Evolutionary conservation across 164 flowering plant genomes (phyloP).

Genomic region (Stephania japonica): DNA sequence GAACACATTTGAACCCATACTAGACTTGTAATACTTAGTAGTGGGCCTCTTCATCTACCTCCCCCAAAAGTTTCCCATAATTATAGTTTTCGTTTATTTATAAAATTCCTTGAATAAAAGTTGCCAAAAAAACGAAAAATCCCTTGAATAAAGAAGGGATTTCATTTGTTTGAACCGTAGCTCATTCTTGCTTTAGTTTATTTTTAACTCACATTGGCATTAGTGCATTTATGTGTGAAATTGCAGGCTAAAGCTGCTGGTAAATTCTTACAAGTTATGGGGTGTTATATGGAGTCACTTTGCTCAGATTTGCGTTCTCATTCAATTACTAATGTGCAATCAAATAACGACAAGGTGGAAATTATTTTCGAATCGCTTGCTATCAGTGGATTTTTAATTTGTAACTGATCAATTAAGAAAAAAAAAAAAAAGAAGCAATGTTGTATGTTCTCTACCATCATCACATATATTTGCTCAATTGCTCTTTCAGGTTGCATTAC

Average conservation of each 20-base stretch:
- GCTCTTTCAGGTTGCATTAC: constrained; percentile 71
- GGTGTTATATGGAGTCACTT: constrained; percentile 69
- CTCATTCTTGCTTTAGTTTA: too few relatives aligned
- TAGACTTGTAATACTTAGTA: too few relatives aligned
- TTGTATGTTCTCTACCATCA: background rate
- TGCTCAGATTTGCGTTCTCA: constrained; percentile 71
- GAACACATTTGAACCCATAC: too few relatives aligned
- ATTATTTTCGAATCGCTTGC: background rate
- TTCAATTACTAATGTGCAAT: constrained; percentile 84
- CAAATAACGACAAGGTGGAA: constrained; percentile 80
- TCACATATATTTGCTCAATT: background rate
- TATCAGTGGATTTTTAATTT: background rate
- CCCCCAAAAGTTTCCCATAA: too few relatives aligned
- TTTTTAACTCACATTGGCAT: background rate
- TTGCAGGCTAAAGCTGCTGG: constrained; percentile 75
- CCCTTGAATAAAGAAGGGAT: too few relatives aligned
- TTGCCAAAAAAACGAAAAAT: too few relatives aligned
- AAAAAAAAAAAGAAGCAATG: too few relatives aligned
- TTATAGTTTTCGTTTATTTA: too few relatives aligned
- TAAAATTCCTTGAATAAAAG: too few relatives aligned
- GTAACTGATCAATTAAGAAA: background rate
- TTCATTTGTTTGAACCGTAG: too few relatives aligned
- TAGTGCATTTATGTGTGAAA: background rate
- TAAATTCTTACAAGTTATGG: constrained; percentile 58
- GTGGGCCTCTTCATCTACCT: too few relatives aligned